Base-by-base conservation (phyloP, 2,329 filamentous ascomycete species). In the Diaporthe capsici region DNA sequence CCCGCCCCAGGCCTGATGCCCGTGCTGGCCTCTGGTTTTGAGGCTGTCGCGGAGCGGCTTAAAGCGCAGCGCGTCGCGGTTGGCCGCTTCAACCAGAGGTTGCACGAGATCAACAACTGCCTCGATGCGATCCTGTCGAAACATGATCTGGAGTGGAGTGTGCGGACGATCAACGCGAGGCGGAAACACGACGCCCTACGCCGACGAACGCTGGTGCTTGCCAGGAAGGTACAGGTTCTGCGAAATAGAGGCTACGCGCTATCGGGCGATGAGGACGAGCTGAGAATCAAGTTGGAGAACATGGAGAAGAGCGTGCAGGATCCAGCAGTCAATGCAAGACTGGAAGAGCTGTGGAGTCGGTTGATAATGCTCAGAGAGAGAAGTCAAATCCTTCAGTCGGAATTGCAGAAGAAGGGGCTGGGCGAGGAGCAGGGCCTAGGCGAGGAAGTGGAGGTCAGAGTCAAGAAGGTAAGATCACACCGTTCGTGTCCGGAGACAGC, bases 281-380 rank as follows among this genome's bases (percentile, higher is more conserved):
- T 97, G 61, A 92, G 93, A 83, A 91, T 91, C 79, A 94, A 94
- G 82, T 87, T 97, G 75, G 86, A 92, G 80, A 88, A 86, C 34
- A 86, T 97, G 75, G 93, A 96, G 82, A 90, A 91, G 80, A 87
- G 88, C 70, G 90, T 95, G 39, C 91, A 92, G 78, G 94, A 97
- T 81, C 94, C 95, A 10, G 92, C 92, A 10, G 88, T 96, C 73
- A 90, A 90, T 51, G 94, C 94, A 3, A 88, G 94, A 78, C 93
- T 95, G 81, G 95, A 97, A 84, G 94, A 97, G 86, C 91, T 97
- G 60, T 97, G 94, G 94, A 95, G 94, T 78, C 88, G 94, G 61
- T 90, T 97, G 85, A 93, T 95, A 67, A 90, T 93, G 51, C 86
- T 97, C 65, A 88, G 94, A 78, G 93, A 94, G 77, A 91, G 95